Evolutionary conservation across 495 filamentous ascomycete genomes (phyloP).

Genomic region (Trichodelitschia bisporula): DNA sequence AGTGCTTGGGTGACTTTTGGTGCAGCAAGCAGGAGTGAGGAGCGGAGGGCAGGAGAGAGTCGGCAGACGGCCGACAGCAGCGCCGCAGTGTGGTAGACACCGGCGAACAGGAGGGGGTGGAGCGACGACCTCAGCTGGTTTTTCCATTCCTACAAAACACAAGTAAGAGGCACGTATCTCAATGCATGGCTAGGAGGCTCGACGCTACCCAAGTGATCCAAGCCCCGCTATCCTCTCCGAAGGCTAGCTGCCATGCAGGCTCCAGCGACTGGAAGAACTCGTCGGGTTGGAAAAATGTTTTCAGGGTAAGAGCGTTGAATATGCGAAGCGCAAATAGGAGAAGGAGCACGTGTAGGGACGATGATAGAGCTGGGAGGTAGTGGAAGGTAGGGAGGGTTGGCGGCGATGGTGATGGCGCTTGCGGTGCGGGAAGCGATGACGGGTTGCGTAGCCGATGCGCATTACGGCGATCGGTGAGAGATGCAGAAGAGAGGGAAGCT

Average conservation of each 20-base stretch:
- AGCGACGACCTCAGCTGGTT: slow-evolving; percentile 78
- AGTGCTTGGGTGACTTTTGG: slow-evolving; percentile 57
- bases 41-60: slow-evolving; percentile 23
- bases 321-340: slow-evolving; percentile 51
- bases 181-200: background rate
- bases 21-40: slow-evolving; percentile 38
- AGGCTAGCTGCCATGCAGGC: slow-evolving; percentile 78
- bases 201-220: slow-evolving; percentile 90
- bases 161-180: background rate
- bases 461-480: no score
- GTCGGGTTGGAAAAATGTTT: slow-evolving; percentile 99
- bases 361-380: no score
- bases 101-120: slow-evolving; percentile 65
- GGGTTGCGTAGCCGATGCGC: no score
- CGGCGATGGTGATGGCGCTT: no score
- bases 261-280: slow-evolving; percentile 95
- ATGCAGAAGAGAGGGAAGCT: no score
- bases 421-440: no score
- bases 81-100: slow-evolving; percentile 39
- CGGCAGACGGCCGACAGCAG: slow-evolving; percentile 24
- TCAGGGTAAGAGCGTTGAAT: slow-evolving; percentile 56
- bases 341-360: slow-evolving; percentile 6
- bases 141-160: slow-evolving; percentile 56
- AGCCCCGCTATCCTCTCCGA: slow-evolving; percentile 32
- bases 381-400: no score